Percentiles rank a stretch among this genome's conserved stretches.
phyloP scores from a whole-genome alignment of 176 grass and related monocot genomes.

The Avena eriantha region DNA sequence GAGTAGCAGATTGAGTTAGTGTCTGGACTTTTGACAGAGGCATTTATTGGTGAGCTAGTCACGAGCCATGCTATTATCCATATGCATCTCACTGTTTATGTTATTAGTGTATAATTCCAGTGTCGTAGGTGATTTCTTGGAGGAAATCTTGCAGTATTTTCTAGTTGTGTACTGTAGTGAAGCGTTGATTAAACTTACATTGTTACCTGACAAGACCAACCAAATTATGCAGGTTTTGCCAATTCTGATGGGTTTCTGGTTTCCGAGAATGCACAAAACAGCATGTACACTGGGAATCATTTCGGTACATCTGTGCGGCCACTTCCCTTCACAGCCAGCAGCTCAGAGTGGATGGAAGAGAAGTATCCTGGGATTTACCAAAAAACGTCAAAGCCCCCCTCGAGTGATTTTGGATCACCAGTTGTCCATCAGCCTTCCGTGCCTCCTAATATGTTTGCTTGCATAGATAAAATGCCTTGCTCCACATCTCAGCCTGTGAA shows the following conservation, averaged over 20 bases:
- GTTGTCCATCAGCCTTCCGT: background rate
- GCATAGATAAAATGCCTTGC: background rate
- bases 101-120: background rate
- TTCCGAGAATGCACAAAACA: background rate
- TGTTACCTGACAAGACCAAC: background rate
- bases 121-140: background rate
- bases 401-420: slow-evolving; percentile 47
- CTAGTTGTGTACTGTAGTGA: background rate
- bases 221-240: slow-evolving; percentile 29
- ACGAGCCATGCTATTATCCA: background rate
- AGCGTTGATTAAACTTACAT: background rate
- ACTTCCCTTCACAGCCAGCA: slow-evolving; percentile 22
- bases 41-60: background rate
- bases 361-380: slow-evolving; percentile 43
- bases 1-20: background rate
- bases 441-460: slow-evolving; percentile 15
- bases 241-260: slow-evolving; percentile 37
- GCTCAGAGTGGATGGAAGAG: slow-evolving; percentile 30
- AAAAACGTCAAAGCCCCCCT: slow-evolving; percentile 11
- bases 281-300: slow-evolving; percentile 23
- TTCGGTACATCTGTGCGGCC: slow-evolving; percentile 22
- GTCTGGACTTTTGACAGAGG: background rate
- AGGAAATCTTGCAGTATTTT: background rate
- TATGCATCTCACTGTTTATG: background rate
- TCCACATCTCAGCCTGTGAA: slow-evolving; percentile 4